phyloP scores from a whole-genome alignment of 2,329 filamentous ascomycete species.

The Pezicula rhizophila region DNA sequence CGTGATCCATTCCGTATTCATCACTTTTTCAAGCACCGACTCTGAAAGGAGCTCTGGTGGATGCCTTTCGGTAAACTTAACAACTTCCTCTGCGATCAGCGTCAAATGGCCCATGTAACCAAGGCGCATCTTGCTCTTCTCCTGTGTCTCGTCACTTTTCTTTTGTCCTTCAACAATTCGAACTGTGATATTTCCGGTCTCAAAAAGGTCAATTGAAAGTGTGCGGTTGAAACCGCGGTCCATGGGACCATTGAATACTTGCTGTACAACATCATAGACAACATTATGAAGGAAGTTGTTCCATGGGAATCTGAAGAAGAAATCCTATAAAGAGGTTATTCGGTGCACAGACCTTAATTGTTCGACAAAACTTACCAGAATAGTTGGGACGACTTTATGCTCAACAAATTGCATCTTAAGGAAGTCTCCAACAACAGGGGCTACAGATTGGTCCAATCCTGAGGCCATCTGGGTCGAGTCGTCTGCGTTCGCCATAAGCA shows the following conservation, averaged over 20 bases:
- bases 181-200: conserved; percentile 81
- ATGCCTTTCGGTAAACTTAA: conserved; percentile 95
- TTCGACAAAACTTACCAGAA: conserved; percentile 60
- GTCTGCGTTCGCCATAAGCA: conserved; percentile 22
- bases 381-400: conserved; percentile 88
- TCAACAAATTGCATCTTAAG: conserved; percentile 96
- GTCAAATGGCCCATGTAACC: conserved; percentile 99
- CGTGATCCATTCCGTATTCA: conserved; percentile 84
- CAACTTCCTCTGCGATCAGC: conserved; percentile 93
- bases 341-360: not conserved
- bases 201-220: conserved; percentile 87
- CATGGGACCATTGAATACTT: conserved; percentile 98
- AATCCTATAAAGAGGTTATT: conserved; percentile 53
- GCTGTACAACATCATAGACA: conserved; percentile 97
- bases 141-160: conserved; percentile 79
- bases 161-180: conserved; percentile 88
- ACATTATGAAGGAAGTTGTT: conserved; percentile 99
- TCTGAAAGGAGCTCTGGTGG: conserved; percentile 82
- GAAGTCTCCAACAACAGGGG: conserved; percentile 84
- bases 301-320: conserved; percentile 98
- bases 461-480: conserved; percentile 14
- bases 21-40: conserved; percentile 78
- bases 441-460: conserved; percentile 10
- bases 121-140: conserved; percentile 78
- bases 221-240: conserved; percentile 89